Conservation (phyloP, 2,329 filamentous ascomycete species). For the Atkinsonella hypoxylon region DNA sequence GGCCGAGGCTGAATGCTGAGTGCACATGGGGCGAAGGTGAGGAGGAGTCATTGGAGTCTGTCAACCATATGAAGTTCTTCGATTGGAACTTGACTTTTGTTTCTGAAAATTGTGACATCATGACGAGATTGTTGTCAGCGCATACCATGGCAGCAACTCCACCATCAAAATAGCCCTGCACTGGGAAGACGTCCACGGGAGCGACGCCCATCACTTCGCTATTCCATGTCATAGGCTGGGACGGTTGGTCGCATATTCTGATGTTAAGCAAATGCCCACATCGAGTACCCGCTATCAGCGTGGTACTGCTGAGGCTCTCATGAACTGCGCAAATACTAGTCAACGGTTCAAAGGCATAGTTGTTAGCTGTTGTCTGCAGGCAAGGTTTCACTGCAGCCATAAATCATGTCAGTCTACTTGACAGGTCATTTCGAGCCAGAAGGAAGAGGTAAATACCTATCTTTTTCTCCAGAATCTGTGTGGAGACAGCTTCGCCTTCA, state of each 20-base stretch:
- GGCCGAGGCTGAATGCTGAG: conserved; percentile 31
- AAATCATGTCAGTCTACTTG: not conserved
- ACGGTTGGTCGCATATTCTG: conserved; percentile 10
- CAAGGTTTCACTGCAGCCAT: not conserved
- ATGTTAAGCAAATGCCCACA: conserved; percentile 38
- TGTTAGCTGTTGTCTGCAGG: not conserved
- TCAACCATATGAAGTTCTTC: conserved; percentile 38
- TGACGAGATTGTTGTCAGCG: conserved; percentile 35
- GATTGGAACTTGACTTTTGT: conserved; percentile 21
- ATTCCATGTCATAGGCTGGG: conserved; percentile 15
- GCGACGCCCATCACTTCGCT: conserved; percentile 24
- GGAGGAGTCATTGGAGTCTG: conserved; percentile 34
- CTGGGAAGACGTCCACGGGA: conserved; percentile 23
- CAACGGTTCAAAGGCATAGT: conserved; percentile 24
- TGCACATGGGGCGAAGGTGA: conserved; percentile 35
- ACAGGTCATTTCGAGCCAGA: not conserved
- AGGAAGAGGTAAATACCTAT: not conserved
- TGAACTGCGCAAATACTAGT: conserved; percentile 31
- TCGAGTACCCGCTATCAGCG: conserved; percentile 35
- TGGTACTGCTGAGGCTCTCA: conserved; percentile 14
- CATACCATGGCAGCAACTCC: conserved; percentile 28
- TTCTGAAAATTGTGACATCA: conserved; percentile 27
- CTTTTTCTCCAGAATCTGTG: conserved; percentile 5
- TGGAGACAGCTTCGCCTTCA: conserved; percentile 13
- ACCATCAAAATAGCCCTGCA: conserved; percentile 13